phyloP scores from a whole-genome alignment of 768 basidiomycete species.

The Phaffia tasmanica region DNA sequence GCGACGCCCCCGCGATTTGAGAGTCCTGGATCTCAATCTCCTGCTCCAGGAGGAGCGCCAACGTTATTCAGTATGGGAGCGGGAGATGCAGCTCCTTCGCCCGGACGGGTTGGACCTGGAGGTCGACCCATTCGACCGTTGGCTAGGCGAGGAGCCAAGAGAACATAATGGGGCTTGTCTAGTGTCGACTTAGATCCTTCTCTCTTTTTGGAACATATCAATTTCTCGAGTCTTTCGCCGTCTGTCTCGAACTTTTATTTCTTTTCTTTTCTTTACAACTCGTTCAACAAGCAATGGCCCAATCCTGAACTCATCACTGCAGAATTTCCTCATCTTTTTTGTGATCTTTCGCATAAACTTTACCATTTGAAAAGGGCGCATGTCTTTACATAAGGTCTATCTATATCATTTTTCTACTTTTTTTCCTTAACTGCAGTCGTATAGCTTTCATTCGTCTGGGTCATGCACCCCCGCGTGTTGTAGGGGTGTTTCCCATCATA shows the following conservation, averaged over 20 bases:
- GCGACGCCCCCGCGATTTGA: slow-evolving; percentile 9
- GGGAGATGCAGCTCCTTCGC: slow-evolving; percentile 10
- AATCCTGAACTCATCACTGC: background rate
- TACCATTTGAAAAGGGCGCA: too few species aligned
- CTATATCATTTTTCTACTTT: too few species aligned
- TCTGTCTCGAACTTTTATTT: background rate
- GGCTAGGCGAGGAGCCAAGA: slow-evolving; percentile 14
- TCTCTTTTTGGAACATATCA: background rate
- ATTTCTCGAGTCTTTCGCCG: background rate
- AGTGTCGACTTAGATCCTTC: background rate
- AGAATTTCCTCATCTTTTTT: background rate
- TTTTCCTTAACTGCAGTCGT: too few species aligned
- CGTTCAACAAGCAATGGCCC: background rate
- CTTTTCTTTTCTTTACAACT: background rate
- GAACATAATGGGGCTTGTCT: background rate
- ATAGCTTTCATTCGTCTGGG: too few species aligned
- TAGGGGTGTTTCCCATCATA: too few species aligned
- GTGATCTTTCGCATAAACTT: background rate
- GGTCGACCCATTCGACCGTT: slow-evolving; percentile 13
- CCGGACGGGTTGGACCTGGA: slow-evolving; percentile 7
- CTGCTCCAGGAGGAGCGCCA: background rate
- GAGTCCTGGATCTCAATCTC: slow-evolving; percentile 7
- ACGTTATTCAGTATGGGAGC: slow-evolving; percentile 18
- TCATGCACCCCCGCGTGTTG: too few species aligned
- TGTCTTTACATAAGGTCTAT: too few species aligned